Evolutionary conservation across 2,329 filamentous ascomycete genomes (phyloP), one percentile per base, ranked within the genome.

Genomic region (Pseudogymnoascus destructans): DNA sequence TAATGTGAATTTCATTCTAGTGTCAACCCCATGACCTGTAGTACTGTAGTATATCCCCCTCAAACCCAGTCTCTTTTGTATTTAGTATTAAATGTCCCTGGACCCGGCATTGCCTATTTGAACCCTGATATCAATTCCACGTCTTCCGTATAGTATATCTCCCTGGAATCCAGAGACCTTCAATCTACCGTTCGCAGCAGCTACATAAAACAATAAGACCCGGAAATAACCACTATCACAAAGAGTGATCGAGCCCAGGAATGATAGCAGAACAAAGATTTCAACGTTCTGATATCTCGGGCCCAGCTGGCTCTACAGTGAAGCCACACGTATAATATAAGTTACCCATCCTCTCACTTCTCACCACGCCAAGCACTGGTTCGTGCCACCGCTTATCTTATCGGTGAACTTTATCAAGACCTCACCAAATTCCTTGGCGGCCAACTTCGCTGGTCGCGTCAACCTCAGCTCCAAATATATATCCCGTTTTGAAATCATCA

Each of bases 361-460:
- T 17, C 19, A 27, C 42, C 15, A 27, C 46, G 46, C 46, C 46
- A 52, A 52, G 46, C 25, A 9, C 46, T 30, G 5, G 46, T 30
- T 52, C 46, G 46, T 32, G 46, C 32, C 10, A 30, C n/a, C 7
- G 46, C 46, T 52, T 52, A 52, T 52, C 46, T 52, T 52, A 52
- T 52, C 46, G 5, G 46, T 30, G 46, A 52, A 52, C 46, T 52
- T 52, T 52, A 52, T 52, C 46, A 25, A 25, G 46, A 32, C 46
- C 5, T 21, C 21, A 9, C 46, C 25, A 52, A 52, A 32, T 52
- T 52, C 46, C 46, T 52, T 25, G 10, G 46, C 25, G 46, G n/a
- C 10, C n/a, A 30, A 19, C 46, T 52, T 52, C 46, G 46, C 15
- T 32, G 46, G 46, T 52, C 46, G 46, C 46, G 46, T 52, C 46